phyloP scores from a whole-genome alignment of 2,329 filamentous ascomycete genomes.

The Thielaviopsis euricoi region DNA sequence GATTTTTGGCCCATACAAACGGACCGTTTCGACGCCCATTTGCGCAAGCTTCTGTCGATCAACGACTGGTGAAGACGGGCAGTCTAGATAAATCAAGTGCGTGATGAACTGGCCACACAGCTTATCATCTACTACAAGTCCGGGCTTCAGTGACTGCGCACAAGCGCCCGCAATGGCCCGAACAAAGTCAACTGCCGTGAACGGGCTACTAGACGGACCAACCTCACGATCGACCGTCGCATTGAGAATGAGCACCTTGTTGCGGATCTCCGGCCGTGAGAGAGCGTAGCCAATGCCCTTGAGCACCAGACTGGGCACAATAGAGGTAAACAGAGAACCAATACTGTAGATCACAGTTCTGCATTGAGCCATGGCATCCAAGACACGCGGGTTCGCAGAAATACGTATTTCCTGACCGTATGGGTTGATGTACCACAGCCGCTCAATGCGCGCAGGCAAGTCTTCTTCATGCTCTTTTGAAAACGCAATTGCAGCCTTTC shows the following conservation, averaged over 20 bases:
- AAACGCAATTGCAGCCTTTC: conserved; percentile 68
- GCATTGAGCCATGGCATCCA: conserved; percentile 48
- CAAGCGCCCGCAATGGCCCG: conserved; percentile 62
- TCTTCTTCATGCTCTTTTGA: conserved; percentile 62
- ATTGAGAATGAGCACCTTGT: conserved; percentile 76
- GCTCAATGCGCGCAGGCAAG: conserved; percentile 57
- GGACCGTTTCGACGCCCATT: conserved; percentile 61
- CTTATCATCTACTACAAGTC: conserved; percentile 24
- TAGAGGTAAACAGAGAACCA: conserved; percentile 80
- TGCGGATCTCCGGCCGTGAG: conserved; percentile 27
- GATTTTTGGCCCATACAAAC: conserved; percentile 54
- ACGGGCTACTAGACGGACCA: conserved; percentile 47
- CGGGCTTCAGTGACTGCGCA: conserved; percentile 43
- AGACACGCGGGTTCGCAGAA: conserved; percentile 62
- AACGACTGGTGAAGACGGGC: conserved; percentile 50
- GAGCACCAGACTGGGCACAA: conserved; percentile 69
- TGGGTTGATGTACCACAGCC: conserved; percentile 95
- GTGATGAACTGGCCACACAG: conserved; percentile 54
- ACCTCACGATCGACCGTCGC: conserved; percentile 76
- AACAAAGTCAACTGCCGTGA: conserved; percentile 67
- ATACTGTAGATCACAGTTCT: conserved; percentile 76
- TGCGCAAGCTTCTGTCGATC: conserved; percentile 45
- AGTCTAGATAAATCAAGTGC: conserved; percentile 68
- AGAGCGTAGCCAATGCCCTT: conserved; percentile 51
- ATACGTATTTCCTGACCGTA: conserved; percentile 94